Evolutionary conservation across 75 land plant species (phyloP).

Genomic region (Azolla pinnata): DNA sequence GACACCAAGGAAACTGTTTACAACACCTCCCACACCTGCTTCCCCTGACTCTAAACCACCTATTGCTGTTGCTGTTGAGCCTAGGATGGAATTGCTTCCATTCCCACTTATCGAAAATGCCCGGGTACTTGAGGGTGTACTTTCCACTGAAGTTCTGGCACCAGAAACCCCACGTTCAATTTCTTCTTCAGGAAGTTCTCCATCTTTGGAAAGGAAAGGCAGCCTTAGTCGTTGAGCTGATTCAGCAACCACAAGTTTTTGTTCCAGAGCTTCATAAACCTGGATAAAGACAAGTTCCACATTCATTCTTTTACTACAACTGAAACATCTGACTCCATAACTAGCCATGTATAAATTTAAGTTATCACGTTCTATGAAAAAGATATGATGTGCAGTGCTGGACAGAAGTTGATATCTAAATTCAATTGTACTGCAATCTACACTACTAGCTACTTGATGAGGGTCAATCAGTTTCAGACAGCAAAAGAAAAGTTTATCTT

Average conservation of each 20-base stretch:
- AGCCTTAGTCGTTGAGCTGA: constrained; percentile 83
- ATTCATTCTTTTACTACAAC: too few species aligned
- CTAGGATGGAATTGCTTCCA: constrained; percentile 27
- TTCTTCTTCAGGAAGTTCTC: constrained; percentile 86
- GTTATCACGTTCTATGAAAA: too few species aligned
- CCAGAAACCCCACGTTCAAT: constrained; percentile 59
- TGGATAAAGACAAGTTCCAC: constrained; percentile 24
- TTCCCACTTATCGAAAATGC: constrained; percentile 38
- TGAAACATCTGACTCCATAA: too few species aligned
- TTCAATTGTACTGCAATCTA: neutral
- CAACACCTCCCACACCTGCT: constrained; percentile 84
- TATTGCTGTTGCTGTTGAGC: constrained; percentile 9
- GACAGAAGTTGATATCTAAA: too few species aligned
- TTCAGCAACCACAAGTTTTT: constrained; percentile 73
- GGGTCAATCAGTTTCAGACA: too few species aligned
- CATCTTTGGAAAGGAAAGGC: constrained; percentile 87
- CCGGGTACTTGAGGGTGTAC: constrained; percentile 62
- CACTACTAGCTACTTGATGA: too few species aligned
- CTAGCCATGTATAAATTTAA: too few species aligned
- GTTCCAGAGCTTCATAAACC: constrained; percentile 93
- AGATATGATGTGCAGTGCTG: too few species aligned
- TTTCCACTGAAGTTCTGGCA: constrained; percentile 75
- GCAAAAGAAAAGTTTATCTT: too few species aligned
- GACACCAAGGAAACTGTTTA: constrained; percentile 77
- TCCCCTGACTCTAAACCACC: constrained; percentile 25